phyloP scores from a whole-genome alignment of 2,329 filamentous ascomycete genomes.

The Lomentospora prolificans region DNA sequence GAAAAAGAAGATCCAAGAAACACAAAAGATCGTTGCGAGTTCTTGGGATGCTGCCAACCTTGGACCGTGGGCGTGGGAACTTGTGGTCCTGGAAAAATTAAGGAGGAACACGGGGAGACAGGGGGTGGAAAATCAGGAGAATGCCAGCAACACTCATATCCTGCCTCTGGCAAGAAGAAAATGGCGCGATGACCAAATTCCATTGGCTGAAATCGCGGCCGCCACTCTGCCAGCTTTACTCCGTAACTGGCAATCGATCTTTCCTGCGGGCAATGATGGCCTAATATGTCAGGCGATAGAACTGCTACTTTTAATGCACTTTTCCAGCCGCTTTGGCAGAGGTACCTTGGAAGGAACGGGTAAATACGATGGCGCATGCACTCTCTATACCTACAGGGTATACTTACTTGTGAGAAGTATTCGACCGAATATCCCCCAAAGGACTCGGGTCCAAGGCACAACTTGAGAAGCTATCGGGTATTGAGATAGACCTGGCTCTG shows the following conservation, averaged over 20 bases:
- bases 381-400: too few species aligned
- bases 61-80: neutral
- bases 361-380: too few species aligned
- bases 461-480: too few species aligned
- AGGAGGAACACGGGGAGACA: neutral
- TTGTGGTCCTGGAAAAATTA: neutral
- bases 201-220: neutral
- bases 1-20: neutral
- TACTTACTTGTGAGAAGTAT: too few species aligned
- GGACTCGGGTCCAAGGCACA: too few species aligned
- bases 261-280: too few species aligned
- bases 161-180: neutral
- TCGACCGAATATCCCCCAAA: too few species aligned
- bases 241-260: neutral
- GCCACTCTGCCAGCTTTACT: neutral
- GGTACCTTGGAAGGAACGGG: neutral
- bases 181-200: neutral
- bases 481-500: too few species aligned
- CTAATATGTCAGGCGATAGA: too few species aligned
- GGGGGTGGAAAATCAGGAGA: constrained; percentile 1
- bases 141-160: neutral
- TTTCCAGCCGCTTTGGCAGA: too few species aligned
- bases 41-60: neutral
- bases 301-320: too few species aligned
- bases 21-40: neutral